These are phyloP conservation scores for Salix koriyanagi DNA, from an alignment of 345 rosid genomes.

Conservation along the genomic window DNA sequence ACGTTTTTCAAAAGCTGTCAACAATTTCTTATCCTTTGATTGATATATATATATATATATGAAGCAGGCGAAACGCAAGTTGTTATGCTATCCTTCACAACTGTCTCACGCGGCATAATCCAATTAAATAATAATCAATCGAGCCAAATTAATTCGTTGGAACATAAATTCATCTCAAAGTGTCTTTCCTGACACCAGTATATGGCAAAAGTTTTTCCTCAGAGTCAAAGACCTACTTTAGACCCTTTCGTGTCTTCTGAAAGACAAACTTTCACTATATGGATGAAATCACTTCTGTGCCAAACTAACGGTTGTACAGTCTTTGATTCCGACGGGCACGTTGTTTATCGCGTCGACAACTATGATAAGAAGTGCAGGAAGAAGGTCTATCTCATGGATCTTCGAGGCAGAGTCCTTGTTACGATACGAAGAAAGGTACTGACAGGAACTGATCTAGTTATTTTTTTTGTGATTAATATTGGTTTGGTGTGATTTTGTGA, in stretches of 20 bases:
- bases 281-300: constrained; percentile 49
- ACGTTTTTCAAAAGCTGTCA: too few species aligned
- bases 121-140: neutral
- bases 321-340: constrained; percentile 35
- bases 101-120: neutral
- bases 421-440: constrained; percentile 37
- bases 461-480: neutral
- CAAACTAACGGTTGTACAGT: constrained; percentile 47
- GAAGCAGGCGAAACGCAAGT: too few species aligned
- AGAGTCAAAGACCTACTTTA: neutral
- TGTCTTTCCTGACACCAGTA: neutral
- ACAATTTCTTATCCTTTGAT: too few species aligned
- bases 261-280: constrained; percentile 38
- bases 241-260: constrained; percentile 16
- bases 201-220: constrained; percentile 32
- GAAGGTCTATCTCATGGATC: constrained; percentile 44
- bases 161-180: neutral
- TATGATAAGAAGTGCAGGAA: constrained; percentile 34
- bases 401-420: constrained; percentile 38
- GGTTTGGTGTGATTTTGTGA: neutral
- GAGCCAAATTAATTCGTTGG: neutral
- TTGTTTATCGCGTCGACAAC: constrained; percentile 44
- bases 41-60: too few species aligned
- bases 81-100: too few species aligned
- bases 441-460: neutral